Base-by-base conservation (phyloP, 768 basidiomycete genomes). In the Boletus rubropictus region DNA sequence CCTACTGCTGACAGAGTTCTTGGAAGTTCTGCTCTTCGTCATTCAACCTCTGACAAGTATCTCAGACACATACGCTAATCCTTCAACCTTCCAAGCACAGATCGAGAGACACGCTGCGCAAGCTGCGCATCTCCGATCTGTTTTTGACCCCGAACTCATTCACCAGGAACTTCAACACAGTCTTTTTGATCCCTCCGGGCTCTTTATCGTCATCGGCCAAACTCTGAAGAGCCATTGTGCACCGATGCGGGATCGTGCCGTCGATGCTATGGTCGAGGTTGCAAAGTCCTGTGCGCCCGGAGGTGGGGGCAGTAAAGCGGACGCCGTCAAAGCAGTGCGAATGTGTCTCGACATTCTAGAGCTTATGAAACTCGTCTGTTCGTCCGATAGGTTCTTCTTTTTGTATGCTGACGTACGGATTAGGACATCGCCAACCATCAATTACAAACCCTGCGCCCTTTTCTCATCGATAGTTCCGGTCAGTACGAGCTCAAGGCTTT, bases 341-440 rank as follows among this genome's bases (percentile, higher is more conserved):
- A 75, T 84, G 76, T 90, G 89, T 70, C 80, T 93, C 63, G 91
- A 94, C 61, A 83, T 95, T 52, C 72, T 94, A 32, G 93, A 95
- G 69, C 77, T 94, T 50, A 95, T 96, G 93, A 94, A 94, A 74
- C 75, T 96, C 59, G 92, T 89, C 60, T 60, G 88, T 79, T 35
- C 50, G 28, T 45, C 61, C 37, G 39, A 46, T 53, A 31, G 18
- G 17, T 46, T 38, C 52, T 40, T 48, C 53, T 10, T 51, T 51
- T 39, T 35, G 12, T 47, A 29, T 50, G 52, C 54, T 62, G 33
- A 59, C 55, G 50, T 52, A 52, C 51, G 24, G 22, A 60, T 34
- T 59, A 95, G 92, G 93, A 96, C 65, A 93, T 96, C 52, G 93
- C 93, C 22, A 96, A 96, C 64, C 93, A 95, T 69, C 93, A 95